These are phyloP conservation scores for Bruguiera sexangula DNA, from an alignment of 345 rosid species.

Conservation along the genomic window DNA sequence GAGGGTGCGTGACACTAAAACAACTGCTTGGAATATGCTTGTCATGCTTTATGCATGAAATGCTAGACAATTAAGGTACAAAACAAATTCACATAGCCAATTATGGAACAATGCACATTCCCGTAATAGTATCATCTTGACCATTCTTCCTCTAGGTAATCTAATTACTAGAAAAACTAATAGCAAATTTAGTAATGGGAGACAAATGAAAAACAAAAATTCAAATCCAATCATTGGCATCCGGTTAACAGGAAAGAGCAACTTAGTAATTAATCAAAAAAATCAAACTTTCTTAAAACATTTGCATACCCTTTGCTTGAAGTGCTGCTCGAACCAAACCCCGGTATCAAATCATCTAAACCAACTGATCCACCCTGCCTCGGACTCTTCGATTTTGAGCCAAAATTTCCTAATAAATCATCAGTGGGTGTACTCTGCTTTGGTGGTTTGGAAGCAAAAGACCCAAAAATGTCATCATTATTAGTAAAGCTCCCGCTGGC, in stretches of 20 bases:
- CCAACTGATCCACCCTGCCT: conserved; percentile 33
- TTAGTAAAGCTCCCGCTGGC: conserved; percentile 29
- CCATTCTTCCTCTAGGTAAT: background rate
- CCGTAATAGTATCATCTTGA: background rate
- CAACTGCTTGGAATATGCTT: no score
- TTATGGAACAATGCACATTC: background rate
- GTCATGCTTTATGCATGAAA: background rate
- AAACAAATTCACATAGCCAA: background rate
- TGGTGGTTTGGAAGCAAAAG: conserved; percentile 41
- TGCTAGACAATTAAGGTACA: no score
- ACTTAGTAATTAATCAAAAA: conserved; percentile 9
- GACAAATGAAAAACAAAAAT: background rate
- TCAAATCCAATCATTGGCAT: background rate
- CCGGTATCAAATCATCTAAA: conserved; percentile 70
- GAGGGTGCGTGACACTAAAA: background rate
- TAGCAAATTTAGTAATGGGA: background rate
- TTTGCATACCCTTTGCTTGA: conserved; percentile 41
- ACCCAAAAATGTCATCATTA: conserved; percentile 42
- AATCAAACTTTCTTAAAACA: background rate
- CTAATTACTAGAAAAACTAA: background rate
- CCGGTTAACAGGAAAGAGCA: background rate
- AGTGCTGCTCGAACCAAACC: conserved; percentile 53
- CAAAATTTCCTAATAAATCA: conserved; percentile 60
- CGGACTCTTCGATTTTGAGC: conserved; percentile 25
- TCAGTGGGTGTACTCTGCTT: conserved; percentile 36